Base-by-base conservation (phyloP, 305 asterid genomes). In the Plantago coronopus region DNA sequence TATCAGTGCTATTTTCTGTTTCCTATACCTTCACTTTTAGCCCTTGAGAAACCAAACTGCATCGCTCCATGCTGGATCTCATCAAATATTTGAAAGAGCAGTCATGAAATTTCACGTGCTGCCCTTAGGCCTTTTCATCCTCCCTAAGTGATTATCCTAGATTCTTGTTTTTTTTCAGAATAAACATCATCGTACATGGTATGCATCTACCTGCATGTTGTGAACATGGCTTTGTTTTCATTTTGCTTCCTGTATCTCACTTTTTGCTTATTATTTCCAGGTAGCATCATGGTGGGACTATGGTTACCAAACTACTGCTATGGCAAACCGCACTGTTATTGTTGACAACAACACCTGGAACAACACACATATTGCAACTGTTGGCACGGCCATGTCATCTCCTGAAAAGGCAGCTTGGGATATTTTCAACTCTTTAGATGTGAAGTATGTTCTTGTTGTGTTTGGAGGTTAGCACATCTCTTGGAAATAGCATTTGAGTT, bases 281-380 rank as follows among this genome's bases (percentile, higher is more conserved):
- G 97, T 93, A 78, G 99, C 99, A 29, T 89, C 99, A 60, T 93
- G 99, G 99, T 93, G 99, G 99, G 99, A 93, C 62, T 93, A 93
- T 72, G 99, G 99, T 68, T 93, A 93, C 77, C 99, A 93, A 81
- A 93, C 99, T 63, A 93, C 99, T 76, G 99, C 99, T 22, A 93
- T 93, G 99, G 99, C 99, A 48, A 93, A 93, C 79, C 96, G 99
- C 57, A 93, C 99, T 6, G 99, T 93, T 67, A 87, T 89, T 71
- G 99, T 93, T 70, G 97, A 89, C 67, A 93, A 93, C 71, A 93
- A 93, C 74, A 93, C 97, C 65, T 93, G 99, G 99, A 93, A 93
- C 78, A 89, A 93, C 79, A 93, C 97, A 11, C 97, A 93, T 65
- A 93, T 93, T 77, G 99, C 97, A 53, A 93, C 97, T 25, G 99